Base-by-base conservation (phyloP, 2,329 filamentous ascomycete genomes). In the Pseudocercospora vitis region DNA sequence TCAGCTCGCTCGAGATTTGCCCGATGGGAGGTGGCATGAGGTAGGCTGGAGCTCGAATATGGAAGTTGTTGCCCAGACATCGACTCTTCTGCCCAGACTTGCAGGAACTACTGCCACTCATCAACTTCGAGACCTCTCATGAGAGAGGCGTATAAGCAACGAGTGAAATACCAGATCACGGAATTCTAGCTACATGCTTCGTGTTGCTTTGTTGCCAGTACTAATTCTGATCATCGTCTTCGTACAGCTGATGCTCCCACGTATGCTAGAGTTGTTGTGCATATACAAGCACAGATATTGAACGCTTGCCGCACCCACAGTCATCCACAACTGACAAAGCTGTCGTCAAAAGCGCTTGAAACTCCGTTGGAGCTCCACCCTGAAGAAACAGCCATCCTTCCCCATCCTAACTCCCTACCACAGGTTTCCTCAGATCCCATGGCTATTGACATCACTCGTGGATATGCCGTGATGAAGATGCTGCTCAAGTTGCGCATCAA, bases 401-500 rank as follows among this genome's bases (percentile, higher is more conserved):
- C 26, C 26, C 6, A 6, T 7, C 6, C 23, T 11, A 16, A 26
- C 24, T 23, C 14, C 24, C 3, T 3, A 8, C 7, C 5, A 28
- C 21, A n/a, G 14, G 9, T 16, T 12, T 19, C 7, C 7, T 31
- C n/a, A 45, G 5, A 45, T 12, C 7, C 24, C 42, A 29, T 45
- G 42, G n/a, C 26, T 24, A 6, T 31, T 45, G n/a, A 45, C 42
- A 28, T 45, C 42, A 8, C 24, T 8, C n/a, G 23, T 16, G 3
- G 42, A 16, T 4, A 45, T 31, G 24, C 42, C 24, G 24, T 45
- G 42, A 4, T 50, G 50, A 40, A 57, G 31, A 26, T 54, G 50
- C 26, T 54, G 45, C 23, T 53, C 46, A n/a, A 57, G 42, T 32
- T 53, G 50, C 8, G 51, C 24, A 29, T 57, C 55, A 12, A 57